Base-by-base conservation (phyloP, 2,329 filamentous ascomycete species). In the Calonectria henricotiae region DNA sequence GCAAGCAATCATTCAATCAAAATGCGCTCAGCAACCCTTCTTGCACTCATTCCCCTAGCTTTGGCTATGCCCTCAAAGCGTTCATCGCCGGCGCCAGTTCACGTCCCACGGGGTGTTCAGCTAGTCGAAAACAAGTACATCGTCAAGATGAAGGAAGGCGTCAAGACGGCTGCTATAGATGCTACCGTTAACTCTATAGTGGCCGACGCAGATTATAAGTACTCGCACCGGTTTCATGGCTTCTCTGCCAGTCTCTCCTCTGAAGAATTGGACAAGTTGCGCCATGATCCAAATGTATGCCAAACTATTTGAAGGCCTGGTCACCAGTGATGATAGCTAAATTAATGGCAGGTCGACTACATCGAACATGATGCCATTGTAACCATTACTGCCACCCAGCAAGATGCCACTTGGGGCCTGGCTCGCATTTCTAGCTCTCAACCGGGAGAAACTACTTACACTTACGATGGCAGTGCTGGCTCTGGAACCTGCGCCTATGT, bases 401-500 rank as follows among this genome's bases (percentile, higher is more conserved):
- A 84, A 85, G 71, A 70, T 71, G 82, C 84, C 20, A 81, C 84
- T 2, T 85, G 83, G 83, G 82, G 82, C 12, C 74, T 84, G 15
- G 79, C 81, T 1, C 78, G 82, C 0, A 76, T 85, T 55, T 85
- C 84, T 9, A 82, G 79, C 76, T 73, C 75, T 7, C 63, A 43
- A 9, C 75, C 78, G 4, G 78, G 78, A 8, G 71, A 75, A 23
- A 79, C 73, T 17, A 77, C 75, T 17, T 86, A 85, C 74, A 75
- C 77, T 61, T 86, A 83, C 67, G 83, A 86, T 46, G 75, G 78
- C 6, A 81, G 74, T n/a, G 83, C 83, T 0, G 85, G 84, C 8
- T 76, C 77, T 54, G 84, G 81, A 8, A 83, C 82, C 9, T 86
- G 82, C 43, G 80, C 82, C 20, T 87, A 87, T 71, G 78, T 87